Evolutionary conservation across 2,329 filamentous ascomycete genomes (phyloP).

Genomic region (Leptographium galeiforme): DNA sequence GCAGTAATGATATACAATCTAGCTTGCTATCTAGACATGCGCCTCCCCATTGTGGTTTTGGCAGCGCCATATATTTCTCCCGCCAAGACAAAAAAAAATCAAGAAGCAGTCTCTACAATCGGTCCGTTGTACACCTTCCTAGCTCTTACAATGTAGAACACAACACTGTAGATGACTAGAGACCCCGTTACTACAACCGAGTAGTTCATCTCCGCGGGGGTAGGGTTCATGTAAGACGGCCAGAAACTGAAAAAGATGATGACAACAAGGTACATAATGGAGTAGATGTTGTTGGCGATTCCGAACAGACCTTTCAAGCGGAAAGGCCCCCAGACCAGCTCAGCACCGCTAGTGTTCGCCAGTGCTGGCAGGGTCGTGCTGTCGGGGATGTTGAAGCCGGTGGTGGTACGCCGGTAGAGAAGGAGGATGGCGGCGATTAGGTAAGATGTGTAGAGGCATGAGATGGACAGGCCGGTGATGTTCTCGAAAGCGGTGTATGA

Average conservation of each 20-base stretch:
- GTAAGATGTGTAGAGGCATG: constrained; percentile 29
- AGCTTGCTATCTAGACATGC: too few relatives aligned
- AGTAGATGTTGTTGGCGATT: constrained; percentile 25
- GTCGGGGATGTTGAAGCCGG: constrained; percentile 33
- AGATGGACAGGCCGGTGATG: constrained; percentile 7
- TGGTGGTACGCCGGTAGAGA: constrained; percentile 32
- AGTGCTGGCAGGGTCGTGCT: constrained; percentile 35
- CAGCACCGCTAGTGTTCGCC: constrained; percentile 34
- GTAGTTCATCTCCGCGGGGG: constrained; percentile 32
- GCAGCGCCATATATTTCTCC: background rate
- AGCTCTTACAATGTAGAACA: constrained; percentile 21
- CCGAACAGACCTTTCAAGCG: constrained; percentile 28
- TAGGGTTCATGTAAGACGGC: constrained; percentile 23
- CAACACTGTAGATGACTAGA: constrained; percentile 22
- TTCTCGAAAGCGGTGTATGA: background rate
- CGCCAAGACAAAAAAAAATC: background rate
- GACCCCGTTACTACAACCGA: constrained; percentile 25
- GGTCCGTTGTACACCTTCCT: constrained; percentile 11
- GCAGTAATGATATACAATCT: too few relatives aligned
- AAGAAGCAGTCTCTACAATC: background rate
- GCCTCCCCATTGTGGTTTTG: too few relatives aligned
- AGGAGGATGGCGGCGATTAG: constrained; percentile 30
- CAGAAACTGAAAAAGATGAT: constrained; percentile 34
- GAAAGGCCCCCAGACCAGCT: constrained; percentile 32
- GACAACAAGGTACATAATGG: constrained; percentile 28